phyloP scores from a whole-genome alignment of 345 rosid genomes.

The Acer campestre region DNA sequence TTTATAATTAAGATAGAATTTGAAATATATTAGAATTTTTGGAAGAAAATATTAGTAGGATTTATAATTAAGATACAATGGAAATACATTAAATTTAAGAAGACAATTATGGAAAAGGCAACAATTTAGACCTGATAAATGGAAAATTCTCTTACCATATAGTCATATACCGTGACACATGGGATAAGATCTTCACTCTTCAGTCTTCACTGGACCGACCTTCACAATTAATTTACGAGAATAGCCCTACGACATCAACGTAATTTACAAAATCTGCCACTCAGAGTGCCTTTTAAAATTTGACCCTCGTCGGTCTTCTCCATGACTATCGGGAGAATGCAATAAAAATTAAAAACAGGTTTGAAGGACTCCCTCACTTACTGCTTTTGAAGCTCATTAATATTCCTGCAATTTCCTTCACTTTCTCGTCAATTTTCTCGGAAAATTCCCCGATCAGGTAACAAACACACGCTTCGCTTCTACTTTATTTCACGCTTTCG shows the following conservation, averaged over 20 bases:
- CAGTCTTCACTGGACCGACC: background rate
- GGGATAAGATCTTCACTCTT: background rate
- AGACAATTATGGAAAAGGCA: no score
- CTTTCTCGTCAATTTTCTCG: conserved; percentile 46
- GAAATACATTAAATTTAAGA: no score
- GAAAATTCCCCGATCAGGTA: conserved; percentile 43
- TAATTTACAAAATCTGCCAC: conserved; percentile 15
- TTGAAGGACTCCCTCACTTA: background rate
- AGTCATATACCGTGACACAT: no score
- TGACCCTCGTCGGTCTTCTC: background rate
- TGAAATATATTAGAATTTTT: no score
- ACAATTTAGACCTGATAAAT: no score
- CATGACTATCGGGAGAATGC: background rate
- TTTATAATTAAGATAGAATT: no score
- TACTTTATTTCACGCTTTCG: conserved; percentile 13
- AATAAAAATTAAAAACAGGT: background rate
- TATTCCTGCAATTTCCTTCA: conserved; percentile 25
- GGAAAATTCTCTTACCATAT: no score
- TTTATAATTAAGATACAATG: no score
- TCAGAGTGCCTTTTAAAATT: background rate
- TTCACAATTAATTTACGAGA: background rate
- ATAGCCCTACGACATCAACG: background rate
- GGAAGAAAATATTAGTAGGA: no score
- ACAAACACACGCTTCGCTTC: background rate
- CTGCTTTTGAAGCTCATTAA: background rate